Evolutionary conservation across 768 basidiomycete species (phyloP).

Genomic region (Tulasnella sp.): DNA sequence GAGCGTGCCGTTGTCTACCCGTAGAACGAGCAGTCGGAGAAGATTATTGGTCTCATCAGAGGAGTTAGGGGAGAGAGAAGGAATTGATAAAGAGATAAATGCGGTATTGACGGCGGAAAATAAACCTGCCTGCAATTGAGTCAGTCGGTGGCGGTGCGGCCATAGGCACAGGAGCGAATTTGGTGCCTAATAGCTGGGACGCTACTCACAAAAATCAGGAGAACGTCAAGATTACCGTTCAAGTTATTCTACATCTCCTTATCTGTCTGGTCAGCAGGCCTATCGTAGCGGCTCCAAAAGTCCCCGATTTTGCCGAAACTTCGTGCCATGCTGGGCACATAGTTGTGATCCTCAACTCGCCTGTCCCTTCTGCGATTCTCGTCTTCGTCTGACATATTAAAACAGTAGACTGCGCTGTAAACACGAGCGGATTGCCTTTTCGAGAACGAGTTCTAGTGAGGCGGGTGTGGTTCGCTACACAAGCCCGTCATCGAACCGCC

Average conservation of each 20-base stretch:
- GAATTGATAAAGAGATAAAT: not conserved
- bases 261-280: not conserved
- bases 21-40: not conserved
- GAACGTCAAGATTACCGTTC: not conserved
- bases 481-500: too few relatives aligned
- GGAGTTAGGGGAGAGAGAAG: not conserved
- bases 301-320: not conserved
- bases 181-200: too few relatives aligned
- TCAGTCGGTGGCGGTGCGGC: too few relatives aligned
- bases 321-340: not conserved
- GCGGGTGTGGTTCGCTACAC: too few relatives aligned
- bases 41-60: not conserved
- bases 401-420: not conserved
- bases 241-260: not conserved
- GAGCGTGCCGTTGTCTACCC: not conserved
- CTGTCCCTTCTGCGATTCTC: not conserved
- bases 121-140: not conserved
- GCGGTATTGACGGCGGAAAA: conserved; percentile 15
- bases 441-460: not conserved
- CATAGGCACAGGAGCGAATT: too few relatives aligned
- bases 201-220: not conserved
- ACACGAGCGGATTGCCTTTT: not conserved
- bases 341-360: not conserved
- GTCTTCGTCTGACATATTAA: not conserved
- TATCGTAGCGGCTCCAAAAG: not conserved